Conservation (phyloP, 345 rosid species). For the Hibiscus syriacus region DNA sequence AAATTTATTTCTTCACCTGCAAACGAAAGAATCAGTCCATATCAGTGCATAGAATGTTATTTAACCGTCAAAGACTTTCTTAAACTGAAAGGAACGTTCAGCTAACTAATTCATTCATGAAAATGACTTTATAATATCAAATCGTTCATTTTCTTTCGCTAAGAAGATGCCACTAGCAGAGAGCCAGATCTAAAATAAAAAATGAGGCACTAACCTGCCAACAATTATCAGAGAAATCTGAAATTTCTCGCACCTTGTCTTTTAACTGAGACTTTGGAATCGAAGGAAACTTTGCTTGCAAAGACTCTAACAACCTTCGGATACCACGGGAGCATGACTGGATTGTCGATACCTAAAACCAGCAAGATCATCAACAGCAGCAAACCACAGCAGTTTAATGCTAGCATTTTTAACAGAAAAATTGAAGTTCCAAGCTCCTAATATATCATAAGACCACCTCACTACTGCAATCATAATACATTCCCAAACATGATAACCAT, state of each 20-base stretch:
- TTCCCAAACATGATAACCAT: neutral
- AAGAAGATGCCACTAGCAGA: no score
- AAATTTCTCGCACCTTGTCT: conserved; percentile 78
- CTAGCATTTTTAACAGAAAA: neutral
- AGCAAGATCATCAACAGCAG: conserved; percentile 20
- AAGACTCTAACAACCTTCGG: conserved; percentile 49
- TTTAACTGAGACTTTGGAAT: conserved; percentile 56
- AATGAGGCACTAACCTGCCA: conserved; percentile 78
- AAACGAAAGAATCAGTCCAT: neutral
- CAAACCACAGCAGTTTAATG: neutral
- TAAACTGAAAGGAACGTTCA: no score
- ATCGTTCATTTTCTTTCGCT: no score
- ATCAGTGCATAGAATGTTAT: neutral
- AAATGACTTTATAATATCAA: no score
- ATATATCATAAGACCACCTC: neutral
- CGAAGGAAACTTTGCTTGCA: conserved; percentile 70
- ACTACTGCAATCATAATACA: neutral
- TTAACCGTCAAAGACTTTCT: no score
- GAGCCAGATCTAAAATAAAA: no score
- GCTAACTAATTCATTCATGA: no score
- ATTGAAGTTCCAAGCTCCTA: neutral
- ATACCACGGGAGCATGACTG: conserved; percentile 65
- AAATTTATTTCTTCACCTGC: conserved; percentile 74
- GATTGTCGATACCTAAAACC: conserved; percentile 56
- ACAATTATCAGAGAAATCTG: conserved; percentile 63